Conservation (phyloP, 208 protist species). For the Trichomonas tenax region DNA sequence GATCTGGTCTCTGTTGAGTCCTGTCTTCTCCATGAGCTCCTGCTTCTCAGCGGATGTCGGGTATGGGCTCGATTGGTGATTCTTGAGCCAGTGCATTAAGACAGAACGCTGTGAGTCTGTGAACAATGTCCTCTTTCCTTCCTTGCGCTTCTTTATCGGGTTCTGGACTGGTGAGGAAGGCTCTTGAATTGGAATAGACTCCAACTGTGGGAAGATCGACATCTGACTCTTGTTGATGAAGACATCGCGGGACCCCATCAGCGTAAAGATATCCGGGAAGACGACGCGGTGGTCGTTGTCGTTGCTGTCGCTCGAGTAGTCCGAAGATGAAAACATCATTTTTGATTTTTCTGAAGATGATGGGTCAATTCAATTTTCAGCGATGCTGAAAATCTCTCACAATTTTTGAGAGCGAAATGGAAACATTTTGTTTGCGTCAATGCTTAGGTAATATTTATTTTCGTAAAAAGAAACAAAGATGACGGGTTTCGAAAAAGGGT, state of each 20-base stretch:
- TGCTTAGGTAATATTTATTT: no score
- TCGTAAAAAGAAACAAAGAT: no score
- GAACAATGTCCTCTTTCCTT: not conserved
- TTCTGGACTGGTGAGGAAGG: not conserved
- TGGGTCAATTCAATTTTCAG: not conserved
- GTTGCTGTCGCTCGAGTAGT: not conserved
- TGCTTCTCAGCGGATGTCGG: not conserved
- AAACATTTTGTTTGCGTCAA: no score
- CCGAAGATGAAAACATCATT: not conserved
- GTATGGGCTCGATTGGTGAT: not conserved
- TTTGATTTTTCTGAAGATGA: not conserved
- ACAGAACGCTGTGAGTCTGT: not conserved
- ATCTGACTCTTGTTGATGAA: not conserved
- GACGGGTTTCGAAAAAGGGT: no score
- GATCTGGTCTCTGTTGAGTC: not conserved
- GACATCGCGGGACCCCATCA: not conserved
- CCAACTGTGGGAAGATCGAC: not conserved
- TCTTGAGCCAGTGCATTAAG: not conserved
- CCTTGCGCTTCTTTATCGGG: not conserved
- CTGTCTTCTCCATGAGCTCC: not conserved
- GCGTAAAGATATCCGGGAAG: not conserved
- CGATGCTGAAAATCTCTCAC: no score
- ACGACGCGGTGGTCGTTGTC: not conserved
- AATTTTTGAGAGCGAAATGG: no score
- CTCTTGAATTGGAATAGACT: not conserved